These are phyloP conservation scores for Adansonia grandidieri DNA, from an alignment of 441 rosid species.

Conservation along the genomic window DNA sequence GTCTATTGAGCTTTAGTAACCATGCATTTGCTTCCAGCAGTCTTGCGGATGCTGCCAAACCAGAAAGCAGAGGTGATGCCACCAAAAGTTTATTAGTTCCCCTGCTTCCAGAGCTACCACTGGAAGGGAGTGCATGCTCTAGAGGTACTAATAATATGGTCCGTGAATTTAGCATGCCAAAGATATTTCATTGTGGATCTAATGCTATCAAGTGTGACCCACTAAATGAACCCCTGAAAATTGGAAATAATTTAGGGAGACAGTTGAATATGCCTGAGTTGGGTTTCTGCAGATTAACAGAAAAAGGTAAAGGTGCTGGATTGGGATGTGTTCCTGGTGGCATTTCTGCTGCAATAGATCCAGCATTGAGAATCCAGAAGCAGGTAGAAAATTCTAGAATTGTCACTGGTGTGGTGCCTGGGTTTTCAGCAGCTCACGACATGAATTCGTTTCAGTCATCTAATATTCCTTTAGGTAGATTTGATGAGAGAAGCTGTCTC, in stretches of 20 bases:
- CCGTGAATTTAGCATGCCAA: conserved; percentile 29
- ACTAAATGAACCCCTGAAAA: conserved; percentile 26
- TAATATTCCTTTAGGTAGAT: conserved; percentile 24
- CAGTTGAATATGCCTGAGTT: conserved; percentile 32
- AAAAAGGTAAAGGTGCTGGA: conserved; percentile 37
- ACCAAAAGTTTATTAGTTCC: conserved; percentile 30
- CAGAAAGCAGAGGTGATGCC: conserved; percentile 25
- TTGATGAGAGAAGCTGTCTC: conserved; percentile 34
- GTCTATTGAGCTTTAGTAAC: conserved; percentile 32
- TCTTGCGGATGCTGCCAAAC: conserved; percentile 23
- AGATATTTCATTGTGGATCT: conserved; percentile 33
- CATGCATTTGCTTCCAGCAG: conserved; percentile 26
- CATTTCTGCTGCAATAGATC: conserved; percentile 27
- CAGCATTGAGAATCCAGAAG: conserved; percentile 35
- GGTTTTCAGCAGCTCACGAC: conserved; percentile 35
- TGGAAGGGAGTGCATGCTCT: conserved; percentile 30
- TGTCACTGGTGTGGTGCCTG: conserved; percentile 30
- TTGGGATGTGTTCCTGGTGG: conserved; percentile 31
- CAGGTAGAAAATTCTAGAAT: conserved; percentile 30
- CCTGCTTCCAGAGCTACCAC: conserved; percentile 14
- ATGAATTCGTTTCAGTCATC: conserved; percentile 27
- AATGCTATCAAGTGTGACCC: conserved; percentile 33
- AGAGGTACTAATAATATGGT: conserved; percentile 25
- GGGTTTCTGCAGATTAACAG: conserved; percentile 36
- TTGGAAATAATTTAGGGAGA: conserved; percentile 32